Evolutionary conservation across 2,329 filamentous ascomycete species (phyloP).

Genomic region (Sclerotinia sclerotiorum): DNA sequence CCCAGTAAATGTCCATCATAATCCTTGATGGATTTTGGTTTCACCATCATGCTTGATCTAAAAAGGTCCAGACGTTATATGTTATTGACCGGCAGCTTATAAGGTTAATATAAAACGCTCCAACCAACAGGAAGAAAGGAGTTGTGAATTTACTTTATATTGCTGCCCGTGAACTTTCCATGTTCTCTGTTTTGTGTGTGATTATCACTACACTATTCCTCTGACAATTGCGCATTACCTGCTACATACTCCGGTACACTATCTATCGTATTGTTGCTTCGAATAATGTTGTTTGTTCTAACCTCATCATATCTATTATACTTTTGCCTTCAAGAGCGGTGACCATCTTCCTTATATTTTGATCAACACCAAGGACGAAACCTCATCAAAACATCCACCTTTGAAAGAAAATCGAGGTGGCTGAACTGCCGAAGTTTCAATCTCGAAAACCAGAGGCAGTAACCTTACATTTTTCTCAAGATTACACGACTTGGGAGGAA

Average conservation of each 20-base stretch:
- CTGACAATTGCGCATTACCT: not conserved
- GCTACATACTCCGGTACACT: not conserved
- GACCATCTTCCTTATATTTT: constrained; percentile 4
- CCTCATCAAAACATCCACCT: constrained; percentile 10
- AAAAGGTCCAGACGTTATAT: constrained; percentile 18
- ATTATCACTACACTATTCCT: not conserved
- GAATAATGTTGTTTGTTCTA: constrained; percentile 13
- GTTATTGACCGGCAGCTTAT: not conserved
- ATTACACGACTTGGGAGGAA: not conserved
- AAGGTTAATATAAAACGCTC: constrained; percentile 5
- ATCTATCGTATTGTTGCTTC: not conserved
- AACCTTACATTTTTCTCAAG: constrained; percentile 5
- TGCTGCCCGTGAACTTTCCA: not conserved
- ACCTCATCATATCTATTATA: not conserved
- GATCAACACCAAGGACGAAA: not conserved
- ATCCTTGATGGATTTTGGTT: constrained; percentile 15
- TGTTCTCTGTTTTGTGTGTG: not conserved
- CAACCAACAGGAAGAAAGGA: constrained; percentile 6
- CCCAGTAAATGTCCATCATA: not conserved
- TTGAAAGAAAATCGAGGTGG: constrained; percentile 13
- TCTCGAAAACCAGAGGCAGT: not conserved
- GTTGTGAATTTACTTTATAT: not conserved
- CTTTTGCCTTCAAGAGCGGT: constrained; percentile 4
- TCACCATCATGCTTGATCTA: constrained; percentile 13
- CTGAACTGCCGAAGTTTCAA: constrained; percentile 15